Evolutionary conservation across 106 monocot species (phyloP), one percentile per base, ranked within the genome.

Genomic region (Dioscorea zingiberensis): DNA sequence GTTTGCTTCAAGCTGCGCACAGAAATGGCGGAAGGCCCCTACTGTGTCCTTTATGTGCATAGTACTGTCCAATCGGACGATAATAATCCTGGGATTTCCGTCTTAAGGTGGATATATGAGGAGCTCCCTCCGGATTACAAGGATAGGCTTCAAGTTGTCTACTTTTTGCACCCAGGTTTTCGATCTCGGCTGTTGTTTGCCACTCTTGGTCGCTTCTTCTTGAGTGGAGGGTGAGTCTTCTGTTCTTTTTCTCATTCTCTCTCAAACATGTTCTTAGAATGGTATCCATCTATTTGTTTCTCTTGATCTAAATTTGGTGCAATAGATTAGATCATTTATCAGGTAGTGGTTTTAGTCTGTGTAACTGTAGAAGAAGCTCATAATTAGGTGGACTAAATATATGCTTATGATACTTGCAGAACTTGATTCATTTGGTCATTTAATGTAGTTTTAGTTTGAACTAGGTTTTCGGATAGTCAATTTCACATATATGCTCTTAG

Each of bases 111-210:
- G 86, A 73, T 98, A 49, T 98, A 98, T 76, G 92, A 98, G 74
- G 88, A 80, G 3, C 84, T 98, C 16, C 97, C 92, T 60, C 25
- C 67, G 27, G 82, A 84, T 3, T 68, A 57, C 64, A 98, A 89
- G 71, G 89, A 98, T 10, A 88, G 97, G 76, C 83, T 98, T 8
- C 59, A 72, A 32, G 75, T 84, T 27, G 69, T 98, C 26, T 98
- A 98, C 68, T 98, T 98, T 55, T 69, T 98, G 74, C 97, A 98
- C 62, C 97, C 97, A 14, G 92, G 97, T 13, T 70, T 98, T 28
- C 81, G 84, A 13, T 92, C 97, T 44, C 75, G 97, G 59, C 67
- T 98, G 44, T 78, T 65, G 19, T 62, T 98, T 49, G 97, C 97
- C 7, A 98, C 89, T 0, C 81, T 93, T 48, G 97, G 97, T 7